Percentiles rank a stretch among this genome's conserved stretches.
phyloP scores from a whole-genome alignment of 768 basidiomycete genomes.

The Trametes villosa region DNA sequence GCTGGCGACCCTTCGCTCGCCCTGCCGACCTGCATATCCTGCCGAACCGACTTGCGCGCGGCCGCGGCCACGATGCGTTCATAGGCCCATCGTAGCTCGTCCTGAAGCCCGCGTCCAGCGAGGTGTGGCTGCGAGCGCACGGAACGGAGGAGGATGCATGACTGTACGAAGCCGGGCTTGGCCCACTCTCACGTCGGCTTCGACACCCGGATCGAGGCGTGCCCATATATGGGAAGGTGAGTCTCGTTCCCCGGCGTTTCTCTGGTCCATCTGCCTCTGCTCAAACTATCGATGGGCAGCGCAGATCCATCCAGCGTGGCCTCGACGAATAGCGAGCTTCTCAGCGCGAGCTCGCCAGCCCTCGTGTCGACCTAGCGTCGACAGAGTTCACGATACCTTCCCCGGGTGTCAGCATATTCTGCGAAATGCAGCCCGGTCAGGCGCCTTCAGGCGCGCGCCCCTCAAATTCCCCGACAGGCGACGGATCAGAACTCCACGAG shows the following conservation, averaged over 20 bases:
- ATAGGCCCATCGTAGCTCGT: background rate
- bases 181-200: conserved; percentile 9
- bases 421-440: too few species aligned
- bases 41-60: background rate
- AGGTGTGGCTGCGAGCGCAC: too few species aligned
- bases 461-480: too few species aligned
- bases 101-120: too few species aligned
- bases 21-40: background rate
- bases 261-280: background rate
- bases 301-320: background rate
- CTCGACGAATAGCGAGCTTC: background rate
- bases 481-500: too few species aligned
- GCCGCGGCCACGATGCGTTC: background rate
- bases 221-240: background rate
- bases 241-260: background rate
- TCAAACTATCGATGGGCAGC: background rate
- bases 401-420: too few species aligned
- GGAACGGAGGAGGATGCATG: background rate
- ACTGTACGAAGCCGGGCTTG: background rate
- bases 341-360: too few species aligned
- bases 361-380: too few species aligned
- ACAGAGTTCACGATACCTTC: too few species aligned
- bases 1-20: background rate
- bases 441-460: too few species aligned
- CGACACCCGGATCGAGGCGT: background rate